Percentiles rank a stretch among this genome's conserved stretches.
Evolutionary conservation across 352 stramenopile species (phyloP).

Genomic region (Phytophthora vignae): DNA sequence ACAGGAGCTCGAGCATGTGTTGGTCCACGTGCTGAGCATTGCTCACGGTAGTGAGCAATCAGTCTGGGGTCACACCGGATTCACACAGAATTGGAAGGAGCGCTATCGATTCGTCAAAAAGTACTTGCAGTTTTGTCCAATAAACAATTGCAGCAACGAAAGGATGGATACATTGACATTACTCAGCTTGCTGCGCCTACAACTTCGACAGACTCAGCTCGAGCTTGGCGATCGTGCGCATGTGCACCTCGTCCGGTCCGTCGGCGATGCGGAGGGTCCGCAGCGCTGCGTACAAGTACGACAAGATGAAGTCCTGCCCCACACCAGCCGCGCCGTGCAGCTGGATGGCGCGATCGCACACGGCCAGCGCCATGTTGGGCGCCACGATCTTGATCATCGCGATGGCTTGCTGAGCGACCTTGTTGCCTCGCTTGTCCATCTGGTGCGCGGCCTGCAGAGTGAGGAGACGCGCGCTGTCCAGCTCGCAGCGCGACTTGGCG

Average conservation of each 20-base stretch:
- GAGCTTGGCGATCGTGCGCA: constrained; percentile 93
- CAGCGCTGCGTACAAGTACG: constrained; percentile 91
- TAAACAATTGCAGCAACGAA: no score
- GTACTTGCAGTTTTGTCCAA: neutral
- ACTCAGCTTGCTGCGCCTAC: constrained; percentile 30
- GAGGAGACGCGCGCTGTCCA: constrained; percentile 87
- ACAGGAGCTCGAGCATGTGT: neutral
- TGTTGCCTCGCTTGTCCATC: constrained; percentile 88
- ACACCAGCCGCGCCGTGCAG: constrained; percentile 86
- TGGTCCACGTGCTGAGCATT: neutral
- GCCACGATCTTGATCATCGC: constrained; percentile 97
- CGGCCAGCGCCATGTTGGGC: constrained; percentile 88
- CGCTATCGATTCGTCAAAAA: neutral
- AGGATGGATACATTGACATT: constrained; percentile 14
- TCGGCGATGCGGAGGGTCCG: constrained; percentile 96
- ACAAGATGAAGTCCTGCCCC: constrained; percentile 94
- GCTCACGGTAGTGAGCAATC: neutral
- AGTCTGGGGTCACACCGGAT: neutral
- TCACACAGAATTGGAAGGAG: no score
- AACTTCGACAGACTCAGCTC: constrained; percentile 82
- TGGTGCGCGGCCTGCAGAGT: constrained; percentile 92
- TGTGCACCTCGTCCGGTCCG: constrained; percentile 97
- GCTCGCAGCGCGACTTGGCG: constrained; percentile 80
- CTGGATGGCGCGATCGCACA: constrained; percentile 94
- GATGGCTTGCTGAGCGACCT: constrained; percentile 92